Percentiles rank a stretch among this genome's conserved stretches.
phyloP scores from a whole-genome alignment of 1,284 basidiomycete genomes.

The Sanguinoderma infundibulare region DNA sequence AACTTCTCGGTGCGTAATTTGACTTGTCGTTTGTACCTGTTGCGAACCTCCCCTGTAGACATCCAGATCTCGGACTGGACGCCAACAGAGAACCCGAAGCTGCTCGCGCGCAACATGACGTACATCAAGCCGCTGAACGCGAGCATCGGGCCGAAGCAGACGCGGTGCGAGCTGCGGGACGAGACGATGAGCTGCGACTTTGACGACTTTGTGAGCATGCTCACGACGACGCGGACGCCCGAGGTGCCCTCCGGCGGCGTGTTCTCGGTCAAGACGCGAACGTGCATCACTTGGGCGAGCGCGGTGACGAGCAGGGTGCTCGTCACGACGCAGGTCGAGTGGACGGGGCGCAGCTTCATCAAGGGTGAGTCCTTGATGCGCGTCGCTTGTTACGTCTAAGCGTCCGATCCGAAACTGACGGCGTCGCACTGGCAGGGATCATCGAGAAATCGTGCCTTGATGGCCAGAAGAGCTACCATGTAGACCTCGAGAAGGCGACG shows the following conservation, averaged over 20 bases:
- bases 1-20: constrained; percentile 74
- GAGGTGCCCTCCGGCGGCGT: constrained; percentile 94
- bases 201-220: constrained; percentile 81
- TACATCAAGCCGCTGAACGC: constrained; percentile 95
- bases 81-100: constrained; percentile 69
- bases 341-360: constrained; percentile 96
- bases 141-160: constrained; percentile 91
- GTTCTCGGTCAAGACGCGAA: constrained; percentile 92
- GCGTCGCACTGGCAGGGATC: constrained; percentile 68
- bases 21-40: not conserved
- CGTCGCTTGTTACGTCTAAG: not conserved
- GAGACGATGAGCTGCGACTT: constrained; percentile 84
- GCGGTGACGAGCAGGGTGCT: constrained; percentile 77
- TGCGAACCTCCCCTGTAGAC: constrained; percentile 50
- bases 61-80: constrained; percentile 93
- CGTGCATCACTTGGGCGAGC: constrained; percentile 94
- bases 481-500: constrained; percentile 86
- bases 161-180: constrained; percentile 93
- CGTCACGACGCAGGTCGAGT: constrained; percentile 93
- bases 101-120: constrained; percentile 86
- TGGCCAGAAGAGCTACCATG: constrained; percentile 92
- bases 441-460: constrained; percentile 93
- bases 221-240: constrained; percentile 92
- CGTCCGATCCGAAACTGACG: not conserved
- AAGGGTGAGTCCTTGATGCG: constrained; percentile 63